Percentiles rank a stretch among this genome's conserved stretches.
Evolutionary conservation across 768 basidiomycete genomes (phyloP).

Genomic region (Serendipita indica): DNA sequence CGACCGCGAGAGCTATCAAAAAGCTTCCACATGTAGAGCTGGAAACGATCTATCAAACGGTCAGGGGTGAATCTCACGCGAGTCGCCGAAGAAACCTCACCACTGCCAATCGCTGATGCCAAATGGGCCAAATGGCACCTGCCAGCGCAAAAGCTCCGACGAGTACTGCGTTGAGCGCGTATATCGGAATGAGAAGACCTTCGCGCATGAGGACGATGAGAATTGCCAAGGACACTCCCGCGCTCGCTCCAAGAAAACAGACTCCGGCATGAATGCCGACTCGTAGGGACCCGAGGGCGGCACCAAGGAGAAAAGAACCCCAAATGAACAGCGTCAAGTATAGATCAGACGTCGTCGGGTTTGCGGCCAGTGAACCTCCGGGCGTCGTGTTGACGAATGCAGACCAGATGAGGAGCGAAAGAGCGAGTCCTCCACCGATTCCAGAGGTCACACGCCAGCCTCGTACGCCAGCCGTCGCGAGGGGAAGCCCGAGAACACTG

Average conservation of each 20-base stretch:
- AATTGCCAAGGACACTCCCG: constrained; percentile 43
- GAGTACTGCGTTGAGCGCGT: constrained; percentile 39
- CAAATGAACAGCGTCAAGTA: constrained; percentile 36
- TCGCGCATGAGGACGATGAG: constrained; percentile 37
- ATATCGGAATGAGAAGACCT: constrained; percentile 34
- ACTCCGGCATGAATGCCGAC: constrained; percentile 36
- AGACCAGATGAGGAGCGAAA: constrained; percentile 43
- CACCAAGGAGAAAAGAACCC: constrained; percentile 35
- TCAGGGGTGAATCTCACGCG: constrained; percentile 24
- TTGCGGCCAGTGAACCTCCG: constrained; percentile 25
- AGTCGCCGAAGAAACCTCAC: constrained; percentile 26
- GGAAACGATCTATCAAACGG: constrained; percentile 18
- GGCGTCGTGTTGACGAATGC: constrained; percentile 41
- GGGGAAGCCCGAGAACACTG: constrained; percentile 36
- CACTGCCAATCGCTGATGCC: constrained; percentile 34
- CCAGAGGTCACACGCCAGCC: constrained; percentile 44
- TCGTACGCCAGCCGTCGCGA: constrained; percentile 42
- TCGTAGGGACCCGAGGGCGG: constrained; percentile 39
- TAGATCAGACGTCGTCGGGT: constrained; percentile 30
- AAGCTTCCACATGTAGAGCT: constrained; percentile 52
- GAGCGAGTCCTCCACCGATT: constrained; percentile 37
- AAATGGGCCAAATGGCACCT: constrained; percentile 30
- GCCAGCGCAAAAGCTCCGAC: constrained; percentile 31
- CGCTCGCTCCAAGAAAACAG: constrained; percentile 32
- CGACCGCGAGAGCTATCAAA: constrained; percentile 38